These are phyloP conservation scores for Calocera cornea DNA, from an alignment of 768 basidiomycete genomes.

Conservation along the genomic window DNA sequence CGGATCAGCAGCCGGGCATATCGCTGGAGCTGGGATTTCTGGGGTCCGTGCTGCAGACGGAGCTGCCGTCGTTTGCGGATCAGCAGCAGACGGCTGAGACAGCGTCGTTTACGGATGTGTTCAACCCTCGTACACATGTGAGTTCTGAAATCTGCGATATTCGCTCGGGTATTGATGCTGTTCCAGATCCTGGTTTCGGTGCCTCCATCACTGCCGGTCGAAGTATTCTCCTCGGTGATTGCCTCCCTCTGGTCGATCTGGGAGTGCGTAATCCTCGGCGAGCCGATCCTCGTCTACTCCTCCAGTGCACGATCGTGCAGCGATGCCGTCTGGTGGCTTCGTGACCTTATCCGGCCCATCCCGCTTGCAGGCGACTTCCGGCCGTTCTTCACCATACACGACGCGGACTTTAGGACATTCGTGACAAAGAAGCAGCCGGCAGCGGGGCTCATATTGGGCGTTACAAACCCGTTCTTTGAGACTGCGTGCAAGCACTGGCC, in stretches of 20 bases:
- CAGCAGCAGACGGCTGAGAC: conserved; percentile 58
- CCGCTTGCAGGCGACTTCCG: conserved; percentile 74
- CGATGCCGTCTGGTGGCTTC: conserved; percentile 83
- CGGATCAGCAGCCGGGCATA: conserved; percentile 51
- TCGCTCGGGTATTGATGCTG: conserved; percentile 11
- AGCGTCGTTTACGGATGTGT: conserved; percentile 37
- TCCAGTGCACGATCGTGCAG: conserved; percentile 68
- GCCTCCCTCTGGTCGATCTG: conserved; percentile 42
- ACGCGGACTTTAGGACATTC: conserved; percentile 59
- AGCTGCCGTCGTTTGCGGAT: conserved; percentile 53
- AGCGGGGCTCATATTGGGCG: conserved; percentile 62
- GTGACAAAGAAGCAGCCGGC: conserved; percentile 75
- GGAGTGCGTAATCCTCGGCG: conserved; percentile 86
- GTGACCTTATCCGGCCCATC: conserved; percentile 75
- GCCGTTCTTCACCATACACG: conserved; percentile 95
- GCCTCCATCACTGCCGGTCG: conserved; percentile 30
- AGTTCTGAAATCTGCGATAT: conserved; percentile 7
- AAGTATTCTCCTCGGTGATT: conserved; percentile 24
- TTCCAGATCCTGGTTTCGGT: conserved; percentile 54
- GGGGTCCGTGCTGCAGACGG: conserved; percentile 57
- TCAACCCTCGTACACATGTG: conserved; percentile 42
- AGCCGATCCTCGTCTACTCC: conserved; percentile 77
- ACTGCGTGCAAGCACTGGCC: conserved; percentile 75
- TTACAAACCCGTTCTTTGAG: conserved; percentile 81
- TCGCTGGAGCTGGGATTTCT: conserved; percentile 72